Conservation (phyloP, 106 monocot genomes). For the Hemerocallis citrina region DNA sequence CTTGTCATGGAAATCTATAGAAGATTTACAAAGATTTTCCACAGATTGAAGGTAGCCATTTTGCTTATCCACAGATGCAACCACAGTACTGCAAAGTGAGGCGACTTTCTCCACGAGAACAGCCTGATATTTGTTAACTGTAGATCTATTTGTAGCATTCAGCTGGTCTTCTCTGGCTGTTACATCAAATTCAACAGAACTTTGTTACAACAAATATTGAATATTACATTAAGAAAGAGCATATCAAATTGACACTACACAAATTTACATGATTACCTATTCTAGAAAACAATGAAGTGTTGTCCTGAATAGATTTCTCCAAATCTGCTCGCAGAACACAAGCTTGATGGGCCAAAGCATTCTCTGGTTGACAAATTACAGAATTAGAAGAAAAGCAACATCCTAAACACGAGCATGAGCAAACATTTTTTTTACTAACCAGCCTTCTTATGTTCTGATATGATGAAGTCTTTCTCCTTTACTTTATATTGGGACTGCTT, state of each 20-base stretch:
- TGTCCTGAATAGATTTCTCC: conserved; percentile 78
- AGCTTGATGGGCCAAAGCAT: conserved; percentile 81
- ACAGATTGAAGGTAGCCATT: conserved; percentile 58
- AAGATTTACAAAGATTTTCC: conserved; percentile 65
- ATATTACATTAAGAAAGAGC: no score
- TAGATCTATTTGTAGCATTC: conserved; percentile 50
- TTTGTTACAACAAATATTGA: neutral
- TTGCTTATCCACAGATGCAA: conserved; percentile 54
- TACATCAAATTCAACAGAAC: neutral
- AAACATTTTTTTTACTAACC: conserved; percentile 31
- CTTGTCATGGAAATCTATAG: conserved; percentile 76
- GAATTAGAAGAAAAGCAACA: neutral
- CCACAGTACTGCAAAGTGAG: conserved; percentile 44
- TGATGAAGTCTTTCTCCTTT: conserved; percentile 83
- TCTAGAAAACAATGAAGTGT: conserved; percentile 69
- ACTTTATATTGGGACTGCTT: conserved; percentile 55
- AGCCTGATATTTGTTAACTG: conserved; percentile 62
- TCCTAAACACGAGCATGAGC: neutral
- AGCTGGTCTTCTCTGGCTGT: conserved; percentile 81
- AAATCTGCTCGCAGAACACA: conserved; percentile 65
- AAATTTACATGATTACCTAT: conserved; percentile 39
- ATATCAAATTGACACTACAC: no score
- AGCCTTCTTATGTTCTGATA: conserved; percentile 73
- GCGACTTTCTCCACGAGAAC: conserved; percentile 49
- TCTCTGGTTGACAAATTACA: conserved; percentile 40